phyloP scores from a whole-genome alignment of 495 filamentous ascomycete species.

The Staphylotrichum longicolle region DNA sequence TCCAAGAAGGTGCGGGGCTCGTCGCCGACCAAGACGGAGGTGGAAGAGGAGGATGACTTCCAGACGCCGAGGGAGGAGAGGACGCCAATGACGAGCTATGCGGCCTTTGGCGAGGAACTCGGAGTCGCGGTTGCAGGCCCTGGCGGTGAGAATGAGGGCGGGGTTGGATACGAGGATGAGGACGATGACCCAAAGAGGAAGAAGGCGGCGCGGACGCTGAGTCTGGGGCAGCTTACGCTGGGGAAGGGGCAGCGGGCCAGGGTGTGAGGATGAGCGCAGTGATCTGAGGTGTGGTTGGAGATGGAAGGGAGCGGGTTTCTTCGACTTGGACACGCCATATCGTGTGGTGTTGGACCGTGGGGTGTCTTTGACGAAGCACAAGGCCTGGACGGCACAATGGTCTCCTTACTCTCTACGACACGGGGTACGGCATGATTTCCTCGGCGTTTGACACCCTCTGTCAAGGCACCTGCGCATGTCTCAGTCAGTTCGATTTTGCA shows the following conservation, averaged over 20 bases:
- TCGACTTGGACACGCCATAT: no score
- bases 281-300: no score
- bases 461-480: not conserved
- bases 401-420: not conserved
- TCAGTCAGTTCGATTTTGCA: conserved; percentile 3
- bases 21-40: conserved; percentile 18
- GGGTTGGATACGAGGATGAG: conserved; percentile 14
- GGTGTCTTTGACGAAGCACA: no score
- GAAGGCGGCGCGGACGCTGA: conserved; percentile 48
- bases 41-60: conserved; percentile 37
- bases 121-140: conserved; percentile 12
- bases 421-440: not conserved
- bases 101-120: conserved; percentile 47
- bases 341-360: no score
- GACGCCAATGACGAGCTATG: conserved; percentile 35
- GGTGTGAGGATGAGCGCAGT: conserved; percentile 15
- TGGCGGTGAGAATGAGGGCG: conserved; percentile 27
- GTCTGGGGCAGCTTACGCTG: conserved; percentile 51
- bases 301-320: no score
- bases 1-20: conserved; percentile 21
- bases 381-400: no score
- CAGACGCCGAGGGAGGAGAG: conserved; percentile 46
- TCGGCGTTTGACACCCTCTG: not conserved
- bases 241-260: conserved; percentile 32
- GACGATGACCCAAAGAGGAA: conserved; percentile 38